Evolutionary conservation across 495 filamentous ascomycete species (phyloP).

Genomic region (Pseudomonodictys pantanalensis): DNA sequence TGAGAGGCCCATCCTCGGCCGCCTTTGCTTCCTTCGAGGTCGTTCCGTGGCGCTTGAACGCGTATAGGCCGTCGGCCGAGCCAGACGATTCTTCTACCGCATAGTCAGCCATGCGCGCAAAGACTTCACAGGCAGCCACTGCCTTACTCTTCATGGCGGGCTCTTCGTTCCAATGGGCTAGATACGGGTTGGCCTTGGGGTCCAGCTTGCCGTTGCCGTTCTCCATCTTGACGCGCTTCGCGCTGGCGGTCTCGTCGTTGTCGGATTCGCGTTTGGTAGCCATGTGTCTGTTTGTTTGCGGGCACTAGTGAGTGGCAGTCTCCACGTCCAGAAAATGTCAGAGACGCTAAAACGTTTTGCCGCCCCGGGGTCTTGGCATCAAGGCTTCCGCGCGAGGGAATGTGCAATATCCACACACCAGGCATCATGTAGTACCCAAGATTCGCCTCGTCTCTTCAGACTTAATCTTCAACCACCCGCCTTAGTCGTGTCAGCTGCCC

Average conservation of each 20-base stretch:
- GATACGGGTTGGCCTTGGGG: constrained; percentile 73
- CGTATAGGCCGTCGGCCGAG: constrained; percentile 50
- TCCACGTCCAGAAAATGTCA: constrained; percentile 1
- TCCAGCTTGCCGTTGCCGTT: constrained; percentile 61
- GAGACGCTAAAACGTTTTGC: background rate
- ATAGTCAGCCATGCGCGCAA: background rate
- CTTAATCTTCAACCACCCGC: too few relatives aligned
- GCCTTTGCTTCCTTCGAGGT: constrained; percentile 69
- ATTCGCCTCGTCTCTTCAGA: too few relatives aligned
- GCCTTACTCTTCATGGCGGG: constrained; percentile 40
- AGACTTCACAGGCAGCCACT: background rate
- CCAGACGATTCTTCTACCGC: constrained; percentile 41
- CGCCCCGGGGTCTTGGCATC: background rate
- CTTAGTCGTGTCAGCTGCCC: too few relatives aligned
- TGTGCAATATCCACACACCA: background rate
- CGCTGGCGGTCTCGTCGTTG: constrained; percentile 38
- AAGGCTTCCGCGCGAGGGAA: background rate
- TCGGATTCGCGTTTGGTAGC: constrained; percentile 44
- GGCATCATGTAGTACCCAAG: constrained; percentile 11
- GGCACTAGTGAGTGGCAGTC: background rate
- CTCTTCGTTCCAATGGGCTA: constrained; percentile 79
- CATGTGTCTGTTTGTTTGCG: constrained; percentile 30
- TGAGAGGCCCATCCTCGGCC: constrained; percentile 77
- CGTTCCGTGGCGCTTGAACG: constrained; percentile 74
- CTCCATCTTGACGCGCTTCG: constrained; percentile 49